phyloP scores from a whole-genome alignment of 768 basidiomycete species.

The Tubosaeta brunneosetosa region DNA sequence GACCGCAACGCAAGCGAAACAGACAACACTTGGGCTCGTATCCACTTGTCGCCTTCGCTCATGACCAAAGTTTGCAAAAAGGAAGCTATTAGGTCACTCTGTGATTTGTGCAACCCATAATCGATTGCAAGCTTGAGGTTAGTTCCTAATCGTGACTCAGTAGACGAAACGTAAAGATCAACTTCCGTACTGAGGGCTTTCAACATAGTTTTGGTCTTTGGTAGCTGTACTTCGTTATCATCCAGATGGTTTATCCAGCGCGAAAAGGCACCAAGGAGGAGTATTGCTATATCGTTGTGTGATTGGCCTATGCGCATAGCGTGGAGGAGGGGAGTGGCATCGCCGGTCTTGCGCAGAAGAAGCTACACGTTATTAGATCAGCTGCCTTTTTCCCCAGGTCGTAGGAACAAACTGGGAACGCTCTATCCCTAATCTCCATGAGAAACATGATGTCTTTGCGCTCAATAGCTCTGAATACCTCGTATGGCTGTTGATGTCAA shows the following conservation, averaged over 20 bases:
- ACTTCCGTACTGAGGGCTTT: conserved; percentile 69
- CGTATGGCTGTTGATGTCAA: conserved; percentile 39
- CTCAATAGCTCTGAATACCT: conserved; percentile 84
- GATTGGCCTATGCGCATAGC: conserved; percentile 77
- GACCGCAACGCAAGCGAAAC: conserved; percentile 66
- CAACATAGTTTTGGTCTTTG: conserved; percentile 64
- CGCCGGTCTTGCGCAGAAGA: conserved; percentile 79
- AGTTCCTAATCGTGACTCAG: conserved; percentile 60
- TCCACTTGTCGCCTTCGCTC: conserved; percentile 93
- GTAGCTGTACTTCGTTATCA: conserved; percentile 68
- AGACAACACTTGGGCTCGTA: conserved; percentile 64
- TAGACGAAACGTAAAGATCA: conserved; percentile 72
- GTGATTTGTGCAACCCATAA: conserved; percentile 73
- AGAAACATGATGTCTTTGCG: conserved; percentile 75
- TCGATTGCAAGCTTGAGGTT: conserved; percentile 93
- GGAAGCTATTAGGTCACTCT: conserved; percentile 82
- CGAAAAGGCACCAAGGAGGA: conserved; percentile 86
- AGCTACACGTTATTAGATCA: conserved; percentile 39
- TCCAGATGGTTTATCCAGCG: conserved; percentile 87
- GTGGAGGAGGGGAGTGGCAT: conserved; percentile 85
- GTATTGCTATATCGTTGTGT: conserved; percentile 79
- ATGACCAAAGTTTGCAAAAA: conserved; percentile 94
- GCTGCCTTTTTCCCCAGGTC: background rate
- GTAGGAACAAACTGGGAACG: conserved; percentile 61
- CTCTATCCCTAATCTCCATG: conserved; percentile 77